Evolutionary conservation across 768 basidiomycete species (phyloP), one percentile per base, ranked within the genome.

Genomic region (Gymnopilus junonius): DNA sequence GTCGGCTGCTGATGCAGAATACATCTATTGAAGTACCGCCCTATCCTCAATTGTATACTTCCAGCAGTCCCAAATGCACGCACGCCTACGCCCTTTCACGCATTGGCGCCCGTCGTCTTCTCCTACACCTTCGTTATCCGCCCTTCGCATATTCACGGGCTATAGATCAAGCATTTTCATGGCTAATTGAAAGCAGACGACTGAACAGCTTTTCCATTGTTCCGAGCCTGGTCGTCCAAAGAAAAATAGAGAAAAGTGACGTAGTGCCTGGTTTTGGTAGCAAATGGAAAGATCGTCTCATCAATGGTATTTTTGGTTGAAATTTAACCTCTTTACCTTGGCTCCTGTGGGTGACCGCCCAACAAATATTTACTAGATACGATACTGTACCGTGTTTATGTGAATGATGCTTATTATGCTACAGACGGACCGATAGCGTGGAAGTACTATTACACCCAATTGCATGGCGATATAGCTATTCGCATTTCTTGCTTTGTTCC

Each of bases 111-210:
- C 83, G 82, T 5, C 82, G 84, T n/a, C 76, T 92, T 17, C 75
- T 88, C 1, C 78, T 80, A 14, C 82, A 90, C 67, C 79, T 92
- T 23, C 83, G 79, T 0, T 77, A 89, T 64, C 80, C 88, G 1
- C 83, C 82, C 0, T 93, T 93, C 69, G 90, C 92, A 0, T 92
- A 91, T 68, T 91, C 90, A 15, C 85, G 92, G 8, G 87, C 91
- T 0, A 82, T 93, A 56, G 92, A 93, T 69, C 89, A 91, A 65
- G 91, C 90, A 2, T 76, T 88, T 17, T 79, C 86, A 4, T 91
- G 89, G 89, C 80, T 93, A 14, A 76, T 92, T 11, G 74, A 80
- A 66, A 86, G 79, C 59, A 79, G 81, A 8, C 78, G 85, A 45
- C 65, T 93, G 45, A 83, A 79, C 56, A 80, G 84, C 43, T 93